phyloP scores from a whole-genome alignment of 768 basidiomycete species.

The Amanita exitialis region DNA sequence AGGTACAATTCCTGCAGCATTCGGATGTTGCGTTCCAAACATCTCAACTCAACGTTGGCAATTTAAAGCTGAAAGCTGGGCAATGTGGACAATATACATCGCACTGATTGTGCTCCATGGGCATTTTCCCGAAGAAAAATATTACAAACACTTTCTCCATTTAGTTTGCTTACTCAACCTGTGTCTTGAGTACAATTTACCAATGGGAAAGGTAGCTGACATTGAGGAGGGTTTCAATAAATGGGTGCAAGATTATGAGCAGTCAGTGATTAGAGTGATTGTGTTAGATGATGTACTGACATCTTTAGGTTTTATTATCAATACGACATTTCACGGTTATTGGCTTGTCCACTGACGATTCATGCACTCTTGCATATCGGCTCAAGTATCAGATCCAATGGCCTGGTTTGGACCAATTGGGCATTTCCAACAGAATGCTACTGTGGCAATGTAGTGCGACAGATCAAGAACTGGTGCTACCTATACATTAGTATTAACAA shows the following conservation, averaged over 20 bases:
- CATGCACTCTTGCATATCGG: constrained; percentile 28
- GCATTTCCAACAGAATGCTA: constrained; percentile 28
- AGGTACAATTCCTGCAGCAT: constrained; percentile 18
- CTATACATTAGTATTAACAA: too few relatives aligned
- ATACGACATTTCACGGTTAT: constrained; percentile 12
- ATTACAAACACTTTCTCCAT: constrained; percentile 23
- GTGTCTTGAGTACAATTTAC: constrained; percentile 21
- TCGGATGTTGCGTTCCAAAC: constrained; percentile 17
- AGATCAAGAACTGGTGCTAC: constrained; percentile 18
- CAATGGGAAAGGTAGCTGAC: constrained; percentile 8
- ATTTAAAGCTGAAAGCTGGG: constrained; percentile 20
- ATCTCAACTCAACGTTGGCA: constrained; percentile 11
- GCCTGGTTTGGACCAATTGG: constrained; percentile 30
- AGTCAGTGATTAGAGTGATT: constrained; percentile 9
- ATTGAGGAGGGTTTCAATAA: constrained; percentile 15
- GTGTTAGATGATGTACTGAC: background rate
- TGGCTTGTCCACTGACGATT: constrained; percentile 20
- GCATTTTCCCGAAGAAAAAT: constrained; percentile 14
- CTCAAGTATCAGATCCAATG: constrained; percentile 18
- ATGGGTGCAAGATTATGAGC: constrained; percentile 23
- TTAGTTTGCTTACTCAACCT: constrained; percentile 19
- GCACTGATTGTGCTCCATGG: constrained; percentile 19
- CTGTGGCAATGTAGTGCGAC: constrained; percentile 18
- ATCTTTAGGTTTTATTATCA: constrained; percentile 21
- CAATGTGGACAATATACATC: constrained; percentile 20